Percentiles rank a stretch among this genome's conserved stretches.
phyloP scores from a whole-genome alignment of 208 protist species.

The Phytomonas sp. region DNA sequence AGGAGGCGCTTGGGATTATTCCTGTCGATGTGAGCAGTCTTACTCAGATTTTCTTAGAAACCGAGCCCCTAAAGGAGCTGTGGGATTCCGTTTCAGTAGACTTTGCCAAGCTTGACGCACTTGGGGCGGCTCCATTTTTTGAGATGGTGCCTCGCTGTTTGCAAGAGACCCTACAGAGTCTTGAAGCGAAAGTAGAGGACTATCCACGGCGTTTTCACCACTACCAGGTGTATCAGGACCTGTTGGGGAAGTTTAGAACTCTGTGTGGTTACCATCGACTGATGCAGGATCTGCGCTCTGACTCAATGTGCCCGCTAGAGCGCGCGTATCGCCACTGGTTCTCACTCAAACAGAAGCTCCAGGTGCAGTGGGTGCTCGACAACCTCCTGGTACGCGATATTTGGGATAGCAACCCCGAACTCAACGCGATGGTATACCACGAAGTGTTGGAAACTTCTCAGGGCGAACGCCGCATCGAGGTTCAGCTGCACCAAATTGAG shows the following conservation, averaged over 20 bases:
- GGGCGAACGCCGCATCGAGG: conserved; percentile 78
- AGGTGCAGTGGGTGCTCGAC: conserved; percentile 85
- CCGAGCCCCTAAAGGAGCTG: conserved; percentile 85
- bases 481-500: conserved; percentile 78
- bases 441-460: conserved; percentile 86
- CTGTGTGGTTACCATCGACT: conserved; percentile 55
- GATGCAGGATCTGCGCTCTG: conserved; percentile 89
- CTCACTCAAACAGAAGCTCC: conserved; percentile 78
- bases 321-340: conserved; percentile 67
- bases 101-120: conserved; percentile 64
- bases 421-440: conserved; percentile 92
- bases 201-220: conserved; percentile 48
- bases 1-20: conserved; percentile 62
- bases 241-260: conserved; percentile 29
- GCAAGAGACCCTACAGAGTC: conserved; percentile 59
- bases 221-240: conserved; percentile 50
- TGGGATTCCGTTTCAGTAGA: conserved; percentile 79
- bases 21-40: conserved; percentile 44
- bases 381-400: conserved; percentile 80
- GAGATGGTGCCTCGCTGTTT: conserved; percentile 89
- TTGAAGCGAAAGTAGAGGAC: conserved; percentile 42
- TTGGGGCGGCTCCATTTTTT: conserved; percentile 90
- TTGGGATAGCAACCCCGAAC: conserved; percentile 86
- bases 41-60: conserved; percentile 66
- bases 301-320: conserved; percentile 88